A percentile compares a stretch with the other conserved stretches of the same genome.
These are phyloP conservation scores for Crepidotus variabilis DNA, from an alignment of 768 basidiomycete species.

Conservation along the genomic window DNA sequence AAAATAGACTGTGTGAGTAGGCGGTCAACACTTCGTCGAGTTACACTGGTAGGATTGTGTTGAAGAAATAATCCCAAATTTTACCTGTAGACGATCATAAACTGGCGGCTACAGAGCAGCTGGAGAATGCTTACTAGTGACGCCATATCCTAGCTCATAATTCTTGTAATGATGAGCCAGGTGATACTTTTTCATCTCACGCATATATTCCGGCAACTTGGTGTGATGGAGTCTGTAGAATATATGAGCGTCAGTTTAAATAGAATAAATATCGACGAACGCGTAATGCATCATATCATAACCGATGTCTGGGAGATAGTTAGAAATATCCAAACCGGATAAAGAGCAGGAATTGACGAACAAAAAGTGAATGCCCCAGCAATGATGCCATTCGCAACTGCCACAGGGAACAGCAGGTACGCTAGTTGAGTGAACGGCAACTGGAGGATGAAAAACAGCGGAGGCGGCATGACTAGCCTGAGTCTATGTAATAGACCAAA, in stretches of 20 bases:
- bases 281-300: conserved; percentile 95
- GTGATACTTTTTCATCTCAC: conserved; percentile 96
- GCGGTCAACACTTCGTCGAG: neutral
- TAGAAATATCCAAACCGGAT: neutral
- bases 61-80: conserved; percentile 92
- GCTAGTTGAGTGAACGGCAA: conserved; percentile 86
- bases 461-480: conserved; percentile 96
- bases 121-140: conserved; percentile 63
- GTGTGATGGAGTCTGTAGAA: conserved; percentile 73
- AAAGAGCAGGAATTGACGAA: conserved; percentile 30
- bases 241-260: neutral
- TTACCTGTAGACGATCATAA: conserved; percentile 49
- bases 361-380: conserved; percentile 78
- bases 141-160: conserved; percentile 95
- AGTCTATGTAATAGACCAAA: conserved; percentile 39
- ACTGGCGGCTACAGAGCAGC: neutral
- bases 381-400: conserved; percentile 90
- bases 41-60: conserved; percentile 69
- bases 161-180: conserved; percentile 98
- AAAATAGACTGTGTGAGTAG: no score
- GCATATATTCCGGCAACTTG: conserved; percentile 78
- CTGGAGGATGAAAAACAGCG: conserved; percentile 72
- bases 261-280: conserved; percentile 35
- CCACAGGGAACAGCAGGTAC: conserved; percentile 74
- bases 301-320: conserved; percentile 52